Evolutionary conservation across 768 basidiomycete genomes (phyloP).

Genomic region (Boletus subcaerulescens): DNA sequence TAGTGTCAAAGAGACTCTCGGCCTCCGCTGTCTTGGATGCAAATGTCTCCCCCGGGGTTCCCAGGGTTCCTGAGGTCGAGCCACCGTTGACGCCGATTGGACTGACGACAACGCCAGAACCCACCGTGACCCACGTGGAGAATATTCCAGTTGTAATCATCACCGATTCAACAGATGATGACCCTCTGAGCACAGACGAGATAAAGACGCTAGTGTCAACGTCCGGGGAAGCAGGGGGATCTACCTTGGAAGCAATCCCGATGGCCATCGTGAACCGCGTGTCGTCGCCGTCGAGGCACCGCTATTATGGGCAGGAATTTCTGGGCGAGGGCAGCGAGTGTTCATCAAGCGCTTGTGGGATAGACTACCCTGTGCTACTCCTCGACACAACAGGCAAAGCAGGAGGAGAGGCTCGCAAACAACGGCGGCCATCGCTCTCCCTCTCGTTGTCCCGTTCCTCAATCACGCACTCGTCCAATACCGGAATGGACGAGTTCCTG

Average conservation of each 20-base stretch:
- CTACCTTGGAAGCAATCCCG: constrained; percentile 5
- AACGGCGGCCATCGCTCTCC: constrained; percentile 14
- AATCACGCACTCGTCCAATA: constrained; percentile 10
- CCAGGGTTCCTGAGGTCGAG: background rate
- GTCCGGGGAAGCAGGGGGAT: background rate
- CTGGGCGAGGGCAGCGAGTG: background rate
- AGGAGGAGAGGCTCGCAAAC: background rate
- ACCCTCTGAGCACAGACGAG: background rate
- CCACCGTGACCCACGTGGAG: background rate
- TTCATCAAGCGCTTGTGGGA: background rate
- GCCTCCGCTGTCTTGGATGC: constrained; percentile 21
- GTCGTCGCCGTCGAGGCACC: constrained; percentile 16
- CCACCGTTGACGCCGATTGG: background rate
- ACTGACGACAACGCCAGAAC: background rate
- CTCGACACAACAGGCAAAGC: background rate
- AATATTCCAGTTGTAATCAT: constrained; percentile 18
- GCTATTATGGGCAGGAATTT: constrained; percentile 18
- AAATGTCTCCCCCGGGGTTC: constrained; percentile 2
- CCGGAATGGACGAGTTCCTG: constrained; percentile 24
- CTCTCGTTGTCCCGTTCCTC: constrained; percentile 15
- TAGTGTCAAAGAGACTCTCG: constrained; percentile 16
- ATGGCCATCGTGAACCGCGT: constrained; percentile 20
- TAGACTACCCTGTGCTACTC: background rate
- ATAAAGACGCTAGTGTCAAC: constrained; percentile 5
- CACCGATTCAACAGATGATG: constrained; percentile 13